A percentile compares a stretch with the other conserved stretches of the same genome.
Conservation (phyloP, 768 basidiomycete species). For the Boletus pseudo-olivaceus region DNA sequence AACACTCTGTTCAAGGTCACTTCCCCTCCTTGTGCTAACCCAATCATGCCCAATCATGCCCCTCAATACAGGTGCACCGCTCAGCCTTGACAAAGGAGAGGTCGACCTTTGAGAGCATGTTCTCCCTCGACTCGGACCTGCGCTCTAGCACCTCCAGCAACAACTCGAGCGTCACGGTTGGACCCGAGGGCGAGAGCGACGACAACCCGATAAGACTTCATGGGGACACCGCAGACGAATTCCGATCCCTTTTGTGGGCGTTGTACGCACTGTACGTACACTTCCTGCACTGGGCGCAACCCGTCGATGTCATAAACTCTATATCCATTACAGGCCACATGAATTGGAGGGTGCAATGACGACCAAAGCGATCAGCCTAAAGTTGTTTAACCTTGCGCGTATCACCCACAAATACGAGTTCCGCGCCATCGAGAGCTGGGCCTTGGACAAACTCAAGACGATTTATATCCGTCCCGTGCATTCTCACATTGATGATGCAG, state of each 20-base stretch:
- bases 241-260: slow-evolving; percentile 52
- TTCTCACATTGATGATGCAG: slow-evolving; percentile 28
- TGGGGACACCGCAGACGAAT: slow-evolving; percentile 46
- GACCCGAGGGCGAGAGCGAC: slow-evolving; percentile 47
- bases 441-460: slow-evolving; percentile 37
- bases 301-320: slow-evolving; percentile 2
- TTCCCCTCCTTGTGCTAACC: slow-evolving; percentile 6
- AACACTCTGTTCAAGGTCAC: slow-evolving; percentile 49
- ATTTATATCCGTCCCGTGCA: slow-evolving; percentile 34
- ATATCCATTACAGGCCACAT: slow-evolving; percentile 35
- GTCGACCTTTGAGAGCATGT: slow-evolving; percentile 47
- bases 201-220: slow-evolving; percentile 47
- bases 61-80: slow-evolving; percentile 34
- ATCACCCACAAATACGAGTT: slow-evolving; percentile 51
- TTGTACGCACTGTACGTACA: slow-evolving; percentile 48
- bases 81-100: slow-evolving; percentile 43
- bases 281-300: not conserved
- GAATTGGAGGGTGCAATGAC: slow-evolving; percentile 44
- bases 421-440: slow-evolving; percentile 44
- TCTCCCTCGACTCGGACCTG: slow-evolving; percentile 38
- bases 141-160: slow-evolving; percentile 22
- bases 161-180: slow-evolving; percentile 27
- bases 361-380: slow-evolving; percentile 42
- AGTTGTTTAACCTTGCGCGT: slow-evolving; percentile 43
- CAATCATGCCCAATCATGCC: slow-evolving; percentile 21